Percentiles rank a stretch among this genome's conserved stretches.
phyloP scores from a whole-genome alignment of 805 yeast genomes.

The Trichomonascus vanleenenianus region DNA sequence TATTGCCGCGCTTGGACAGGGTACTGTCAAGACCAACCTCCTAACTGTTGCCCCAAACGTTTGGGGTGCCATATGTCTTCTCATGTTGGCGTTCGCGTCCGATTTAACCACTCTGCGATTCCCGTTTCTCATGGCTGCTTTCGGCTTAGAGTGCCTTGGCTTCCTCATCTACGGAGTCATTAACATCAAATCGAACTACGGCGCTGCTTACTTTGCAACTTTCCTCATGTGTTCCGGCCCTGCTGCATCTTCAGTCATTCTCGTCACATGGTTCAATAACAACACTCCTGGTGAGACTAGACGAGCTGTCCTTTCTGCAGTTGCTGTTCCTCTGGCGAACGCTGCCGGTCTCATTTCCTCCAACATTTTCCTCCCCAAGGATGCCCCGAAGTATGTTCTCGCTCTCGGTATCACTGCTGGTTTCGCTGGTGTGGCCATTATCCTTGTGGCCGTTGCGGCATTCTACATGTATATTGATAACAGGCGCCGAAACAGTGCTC shows the following conservation, averaged over 20 bases:
- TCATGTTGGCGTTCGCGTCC: slow-evolving; percentile 35
- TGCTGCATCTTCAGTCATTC: slow-evolving; percentile 41
- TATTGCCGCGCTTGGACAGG: slow-evolving; percentile 48
- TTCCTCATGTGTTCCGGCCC: slow-evolving; percentile 44
- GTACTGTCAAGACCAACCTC: slow-evolving; percentile 61
- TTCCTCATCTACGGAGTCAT: slow-evolving; percentile 41
- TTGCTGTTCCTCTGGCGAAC: slow-evolving; percentile 49
- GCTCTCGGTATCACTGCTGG: slow-evolving; percentile 45
- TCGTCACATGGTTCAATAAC: slow-evolving; percentile 45
- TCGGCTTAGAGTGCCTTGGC: slow-evolving; percentile 36
- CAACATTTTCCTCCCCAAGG: slow-evolving; percentile 42
- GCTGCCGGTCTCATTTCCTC: slow-evolving; percentile 50
- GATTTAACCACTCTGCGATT: slow-evolving; percentile 36
- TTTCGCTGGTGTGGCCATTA: slow-evolving; percentile 38
- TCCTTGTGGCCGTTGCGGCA: slow-evolving; percentile 25
- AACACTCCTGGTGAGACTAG: slow-evolving; percentile 40
- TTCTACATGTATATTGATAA: slow-evolving; percentile 38
- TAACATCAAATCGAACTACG: slow-evolving; percentile 33
- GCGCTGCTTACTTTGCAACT: slow-evolving; percentile 37
- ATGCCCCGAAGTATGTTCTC: slow-evolving; percentile 45
- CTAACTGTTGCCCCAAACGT: slow-evolving; percentile 50
- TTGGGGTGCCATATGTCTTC: slow-evolving; percentile 39
- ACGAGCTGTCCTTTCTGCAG: slow-evolving; percentile 40
- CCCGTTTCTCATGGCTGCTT: slow-evolving; percentile 32
- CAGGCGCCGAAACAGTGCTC: slow-evolving; percentile 24